Percentiles rank a stretch among this genome's conserved stretches.
Evolutionary conservation across 345 rosid species (phyloP).

Genomic region (Streptanthus diversifolius): DNA sequence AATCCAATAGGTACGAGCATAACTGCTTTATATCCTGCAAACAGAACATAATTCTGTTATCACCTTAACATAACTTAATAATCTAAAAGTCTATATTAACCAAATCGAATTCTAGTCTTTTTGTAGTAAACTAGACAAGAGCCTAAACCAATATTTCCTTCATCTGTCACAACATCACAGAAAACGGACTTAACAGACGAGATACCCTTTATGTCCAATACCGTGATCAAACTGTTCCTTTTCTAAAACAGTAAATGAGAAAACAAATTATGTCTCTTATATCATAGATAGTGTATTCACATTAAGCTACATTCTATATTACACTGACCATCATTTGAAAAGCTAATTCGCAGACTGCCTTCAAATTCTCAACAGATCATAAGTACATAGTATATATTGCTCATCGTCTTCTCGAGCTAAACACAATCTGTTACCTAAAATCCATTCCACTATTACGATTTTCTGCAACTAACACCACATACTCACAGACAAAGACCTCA

Average conservation of each 20-base stretch:
- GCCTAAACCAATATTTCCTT: background rate
- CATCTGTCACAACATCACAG: background rate
- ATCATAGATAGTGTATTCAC: background rate
- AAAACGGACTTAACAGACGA: background rate
- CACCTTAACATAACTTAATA: background rate
- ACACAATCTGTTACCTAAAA: background rate
- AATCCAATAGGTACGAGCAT: conserved; percentile 76
- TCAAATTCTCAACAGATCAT: background rate
- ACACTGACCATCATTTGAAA: too few species aligned
- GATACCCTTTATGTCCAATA: too few species aligned
- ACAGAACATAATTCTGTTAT: background rate
- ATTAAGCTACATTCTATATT: too few species aligned
- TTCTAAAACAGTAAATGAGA: background rate
- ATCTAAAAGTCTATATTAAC: background rate
- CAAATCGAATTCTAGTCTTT: background rate
- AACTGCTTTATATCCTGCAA: conserved; percentile 84
- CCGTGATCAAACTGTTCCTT: background rate
- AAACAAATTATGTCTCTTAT: background rate
- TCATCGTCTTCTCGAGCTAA: background rate
- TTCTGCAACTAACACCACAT: background rate
- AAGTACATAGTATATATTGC: background rate
- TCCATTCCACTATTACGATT: background rate
- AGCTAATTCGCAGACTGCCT: background rate
- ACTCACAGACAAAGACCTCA: too few species aligned
- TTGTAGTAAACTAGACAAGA: background rate